Percentiles rank a stretch among this genome's conserved stretches.
Evolutionary conservation across 176 grass and related monocot species (phyloP).

Genomic region (Triticum urartu): DNA sequence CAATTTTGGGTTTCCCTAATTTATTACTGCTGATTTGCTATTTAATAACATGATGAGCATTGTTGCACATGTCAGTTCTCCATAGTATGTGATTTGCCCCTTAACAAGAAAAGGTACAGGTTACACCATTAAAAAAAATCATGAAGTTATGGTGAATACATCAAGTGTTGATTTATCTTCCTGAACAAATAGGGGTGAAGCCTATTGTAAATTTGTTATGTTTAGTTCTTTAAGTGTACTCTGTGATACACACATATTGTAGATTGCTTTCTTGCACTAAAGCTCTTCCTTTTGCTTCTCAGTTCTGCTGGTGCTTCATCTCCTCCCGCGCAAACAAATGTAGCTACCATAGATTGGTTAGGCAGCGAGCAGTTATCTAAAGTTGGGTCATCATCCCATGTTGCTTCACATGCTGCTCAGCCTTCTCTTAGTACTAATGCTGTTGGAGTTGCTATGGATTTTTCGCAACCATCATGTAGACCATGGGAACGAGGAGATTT

Average conservation of each 20-base stretch:
- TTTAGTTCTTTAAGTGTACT: not conserved
- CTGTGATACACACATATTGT: not conserved
- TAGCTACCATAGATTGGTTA: slow-evolving; percentile 78
- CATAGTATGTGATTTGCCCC: not conserved
- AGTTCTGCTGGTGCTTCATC: slow-evolving; percentile 88
- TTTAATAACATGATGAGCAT: not conserved
- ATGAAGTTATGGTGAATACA: not conserved
- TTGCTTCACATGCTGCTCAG: slow-evolving; percentile 36
- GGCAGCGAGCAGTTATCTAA: slow-evolving; percentile 68
- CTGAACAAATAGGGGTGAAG: not conserved
- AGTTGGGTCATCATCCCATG: slow-evolving; percentile 48
- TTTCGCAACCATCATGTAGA: slow-evolving; percentile 66
- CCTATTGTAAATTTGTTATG: not conserved
- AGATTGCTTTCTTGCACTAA: slow-evolving; percentile 5
- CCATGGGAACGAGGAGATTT: slow-evolving; percentile 95
- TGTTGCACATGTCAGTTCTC: not conserved
- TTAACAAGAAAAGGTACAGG: not conserved
- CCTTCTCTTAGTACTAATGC: slow-evolving; percentile 87
- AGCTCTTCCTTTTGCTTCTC: slow-evolving; percentile 19
- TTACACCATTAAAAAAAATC: not conserved
- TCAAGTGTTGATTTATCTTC: not conserved
- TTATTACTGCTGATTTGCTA: not conserved
- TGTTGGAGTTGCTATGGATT: slow-evolving; percentile 44
- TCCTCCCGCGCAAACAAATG: slow-evolving; percentile 62
- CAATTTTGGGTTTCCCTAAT: not conserved